These are phyloP conservation scores for Aspergillus udagawae DNA, from an alignment of 2,329 filamentous ascomycete species.

Conservation along the genomic window DNA sequence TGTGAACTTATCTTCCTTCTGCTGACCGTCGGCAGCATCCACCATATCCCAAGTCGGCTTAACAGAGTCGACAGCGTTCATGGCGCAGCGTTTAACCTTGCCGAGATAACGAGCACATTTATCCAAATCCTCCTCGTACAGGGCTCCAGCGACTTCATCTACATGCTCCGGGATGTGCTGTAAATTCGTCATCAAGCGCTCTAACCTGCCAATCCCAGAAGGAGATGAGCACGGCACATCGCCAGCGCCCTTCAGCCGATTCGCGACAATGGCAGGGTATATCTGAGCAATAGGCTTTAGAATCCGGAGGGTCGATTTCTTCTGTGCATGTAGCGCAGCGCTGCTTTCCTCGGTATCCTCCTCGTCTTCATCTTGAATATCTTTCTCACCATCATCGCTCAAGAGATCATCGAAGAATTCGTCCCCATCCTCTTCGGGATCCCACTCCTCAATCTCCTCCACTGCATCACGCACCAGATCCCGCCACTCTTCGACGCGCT, in stretches of 20 bases:
- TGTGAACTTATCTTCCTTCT: constrained; percentile 70
- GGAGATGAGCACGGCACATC: constrained; percentile 14
- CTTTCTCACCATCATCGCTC: constrained; percentile 24
- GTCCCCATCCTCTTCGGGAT: constrained; percentile 64
- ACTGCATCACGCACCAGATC: constrained; percentile 78
- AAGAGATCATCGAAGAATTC: constrained; percentile 45
- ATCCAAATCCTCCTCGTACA: constrained; percentile 40
- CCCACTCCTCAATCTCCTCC: constrained; percentile 84
- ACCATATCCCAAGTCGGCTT: constrained; percentile 69
- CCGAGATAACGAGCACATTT: constrained; percentile 30
- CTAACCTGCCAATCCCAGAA: constrained; percentile 26
- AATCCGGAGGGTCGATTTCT: constrained; percentile 40
- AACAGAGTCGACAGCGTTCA: constrained; percentile 67
- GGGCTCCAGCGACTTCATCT: constrained; percentile 44
- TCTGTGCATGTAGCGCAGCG: constrained; percentile 36
- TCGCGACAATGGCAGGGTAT: constrained; percentile 40
- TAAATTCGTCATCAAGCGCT: constrained; percentile 31
- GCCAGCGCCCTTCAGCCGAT: constrained; percentile 36
- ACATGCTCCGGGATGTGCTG: constrained; percentile 38
- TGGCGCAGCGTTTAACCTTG: constrained; percentile 44
- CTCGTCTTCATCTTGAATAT: constrained; percentile 16
- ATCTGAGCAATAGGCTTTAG: constrained; percentile 42
- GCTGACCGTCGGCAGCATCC: constrained; percentile 50
- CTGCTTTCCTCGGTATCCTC: constrained; percentile 24
- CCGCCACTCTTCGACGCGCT: constrained; percentile 68